These are phyloP conservation scores for Neurospora sp. DNA, from an alignment of 495 filamentous ascomycete species.

Conservation along the genomic window DNA sequence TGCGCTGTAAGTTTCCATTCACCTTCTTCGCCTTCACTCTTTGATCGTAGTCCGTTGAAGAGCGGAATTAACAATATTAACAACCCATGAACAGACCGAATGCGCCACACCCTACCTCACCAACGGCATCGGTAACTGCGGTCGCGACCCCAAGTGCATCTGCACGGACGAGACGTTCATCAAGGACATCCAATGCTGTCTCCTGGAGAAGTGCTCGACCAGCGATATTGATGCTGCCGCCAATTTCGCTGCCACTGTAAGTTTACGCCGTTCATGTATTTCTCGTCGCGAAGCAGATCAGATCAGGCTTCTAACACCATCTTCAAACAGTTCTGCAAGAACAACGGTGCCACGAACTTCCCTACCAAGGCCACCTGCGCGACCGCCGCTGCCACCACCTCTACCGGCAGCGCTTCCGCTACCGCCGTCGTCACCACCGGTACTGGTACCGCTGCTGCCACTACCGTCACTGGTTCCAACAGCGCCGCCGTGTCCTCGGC, in stretches of 20 bases:
- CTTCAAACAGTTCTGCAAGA: constrained; percentile 22
- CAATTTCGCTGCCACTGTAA: constrained; percentile 19
- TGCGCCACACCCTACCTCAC: constrained; percentile 44
- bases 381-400: constrained; percentile 15
- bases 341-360: constrained; percentile 23
- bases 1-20: constrained; percentile 40
- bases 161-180: constrained; percentile 54
- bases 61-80: background rate
- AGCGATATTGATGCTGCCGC: constrained; percentile 19
- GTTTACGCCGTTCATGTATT: background rate
- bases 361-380: constrained; percentile 24
- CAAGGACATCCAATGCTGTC: constrained; percentile 54
- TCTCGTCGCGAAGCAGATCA: background rate
- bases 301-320: background rate
- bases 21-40: background rate
- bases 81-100: constrained; percentile 29
- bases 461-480: constrained; percentile 5
- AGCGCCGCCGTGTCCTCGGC: background rate
- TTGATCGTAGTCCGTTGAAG: constrained; percentile 2
- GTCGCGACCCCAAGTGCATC: constrained; percentile 55
- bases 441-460: constrained; percentile 7
- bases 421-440: constrained; percentile 15
- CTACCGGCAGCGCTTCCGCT: constrained; percentile 9
- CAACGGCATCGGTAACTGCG: constrained; percentile 43
- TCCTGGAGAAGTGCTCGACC: constrained; percentile 40